Evolutionary conservation across 2,329 filamentous ascomycete species (phyloP), one percentile per base, ranked within the genome.

Genomic region (Scopulariopsis brevicaulis): DNA sequence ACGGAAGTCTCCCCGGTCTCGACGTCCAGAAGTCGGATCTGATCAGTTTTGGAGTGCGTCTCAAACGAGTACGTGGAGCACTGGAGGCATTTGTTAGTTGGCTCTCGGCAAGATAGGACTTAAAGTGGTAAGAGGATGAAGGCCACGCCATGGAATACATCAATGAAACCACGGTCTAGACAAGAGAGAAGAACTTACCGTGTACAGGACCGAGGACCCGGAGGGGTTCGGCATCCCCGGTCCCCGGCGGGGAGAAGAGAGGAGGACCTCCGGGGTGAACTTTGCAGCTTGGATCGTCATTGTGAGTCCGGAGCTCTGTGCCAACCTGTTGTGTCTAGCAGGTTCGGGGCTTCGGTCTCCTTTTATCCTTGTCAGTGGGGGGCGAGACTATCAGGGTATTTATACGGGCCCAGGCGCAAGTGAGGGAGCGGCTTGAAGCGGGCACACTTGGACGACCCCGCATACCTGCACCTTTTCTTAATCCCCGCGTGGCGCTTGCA

Each of bases 1-100:
- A 85, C 70, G 4, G 77, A 81, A 4, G 85, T 85, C 55, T 86
- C 77, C 37, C 86, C 85, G 8, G 80, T 82, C 53, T 79, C 73
- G 59, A 91, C 77, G 63, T 93, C 84, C 48, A 96, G 73, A 28
- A 93, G 70, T 20, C 85, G 82, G 63, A 87, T 85, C 72, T 91
- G 85, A 60, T 76, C 78, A 5, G 78, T 81, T 67, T 86, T 87
- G 53, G 78, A 77, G 67, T 95, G 90, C 0, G 82, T 78, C 46
- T 87, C 77, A 70, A 96, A 96, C 5, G 84, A 92, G 70, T 96
- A 96, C 1, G 85, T 83, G 0, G 87, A 89, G 18, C 84, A 76
- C 69, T 85, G 68, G 28, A 37, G 7, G 43, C 12, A 14, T 32
- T 5, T 14, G 25, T 35, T 22, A 55, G 48, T 10, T 20, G 20